phyloP scores from a whole-genome alignment of 2,329 filamentous ascomycete genomes.

The Parastagonospora nodorum region DNA sequence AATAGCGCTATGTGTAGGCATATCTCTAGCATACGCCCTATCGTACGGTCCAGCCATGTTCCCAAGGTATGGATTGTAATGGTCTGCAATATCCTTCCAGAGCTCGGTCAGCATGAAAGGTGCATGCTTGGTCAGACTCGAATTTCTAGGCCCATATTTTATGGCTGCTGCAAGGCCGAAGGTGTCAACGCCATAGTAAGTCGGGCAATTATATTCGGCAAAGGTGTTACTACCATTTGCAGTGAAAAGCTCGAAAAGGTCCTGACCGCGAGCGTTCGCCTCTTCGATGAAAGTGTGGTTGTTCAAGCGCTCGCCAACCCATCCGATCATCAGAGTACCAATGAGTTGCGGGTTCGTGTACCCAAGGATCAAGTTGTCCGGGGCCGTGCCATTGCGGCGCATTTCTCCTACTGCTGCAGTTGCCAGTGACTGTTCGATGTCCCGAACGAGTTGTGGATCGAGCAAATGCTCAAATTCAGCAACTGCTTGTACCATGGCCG shows the following conservation, averaged over 20 bases:
- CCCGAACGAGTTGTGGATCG: slow-evolving; percentile 34
- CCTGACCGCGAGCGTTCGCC: slow-evolving; percentile 42
- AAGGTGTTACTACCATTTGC: slow-evolving; percentile 40
- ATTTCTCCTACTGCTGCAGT: slow-evolving; percentile 48
- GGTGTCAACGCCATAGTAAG: slow-evolving; percentile 50
- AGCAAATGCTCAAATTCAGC: slow-evolving; percentile 44
- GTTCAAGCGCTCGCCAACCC: slow-evolving; percentile 48
- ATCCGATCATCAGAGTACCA: slow-evolving; percentile 48
- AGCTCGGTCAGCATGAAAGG: slow-evolving; percentile 35
- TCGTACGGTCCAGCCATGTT: slow-evolving; percentile 47
- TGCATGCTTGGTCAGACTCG: slow-evolving; percentile 38
- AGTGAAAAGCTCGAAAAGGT: slow-evolving; percentile 25
- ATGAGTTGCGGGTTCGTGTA: slow-evolving; percentile 53
- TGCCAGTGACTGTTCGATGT: slow-evolving; percentile 47
- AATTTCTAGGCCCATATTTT: slow-evolving; percentile 42
- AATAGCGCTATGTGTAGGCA: slow-evolving; percentile 48
- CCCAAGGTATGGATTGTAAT: slow-evolving; percentile 46
- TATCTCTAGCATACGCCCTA: slow-evolving; percentile 48
- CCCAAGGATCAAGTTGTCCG: slow-evolving; percentile 48
- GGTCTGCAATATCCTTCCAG: slow-evolving; percentile 45
- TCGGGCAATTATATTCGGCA: slow-evolving; percentile 50
- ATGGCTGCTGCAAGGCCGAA: slow-evolving; percentile 49
- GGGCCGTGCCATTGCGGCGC: slow-evolving; percentile 49
- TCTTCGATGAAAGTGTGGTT: slow-evolving; percentile 47
- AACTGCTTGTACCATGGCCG: slow-evolving; percentile 45